A percentile compares a stretch with the other conserved stretches of the same genome.
Conservation (phyloP, 805 yeast genomes). For the Pichia californica region DNA sequence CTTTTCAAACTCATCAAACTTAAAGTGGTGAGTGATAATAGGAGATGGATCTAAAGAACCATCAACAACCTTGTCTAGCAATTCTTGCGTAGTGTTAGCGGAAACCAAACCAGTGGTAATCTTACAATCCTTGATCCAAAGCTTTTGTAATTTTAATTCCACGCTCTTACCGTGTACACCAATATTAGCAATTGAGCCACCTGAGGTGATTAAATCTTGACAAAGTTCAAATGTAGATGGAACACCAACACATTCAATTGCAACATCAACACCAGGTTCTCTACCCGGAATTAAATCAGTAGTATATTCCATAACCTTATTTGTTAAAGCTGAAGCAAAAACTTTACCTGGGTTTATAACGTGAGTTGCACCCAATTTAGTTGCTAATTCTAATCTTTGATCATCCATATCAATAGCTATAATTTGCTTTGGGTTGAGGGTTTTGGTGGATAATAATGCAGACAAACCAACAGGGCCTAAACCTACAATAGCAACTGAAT, state of each 20-base stretch:
- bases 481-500: constrained; percentile 57
- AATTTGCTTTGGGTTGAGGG: constrained; percentile 48
- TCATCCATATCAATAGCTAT: constrained; percentile 57
- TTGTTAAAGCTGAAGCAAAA: constrained; percentile 32
- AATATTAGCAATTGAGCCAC: constrained; percentile 61
- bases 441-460: constrained; percentile 49
- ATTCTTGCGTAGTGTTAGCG: constrained; percentile 36
- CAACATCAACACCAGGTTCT: constrained; percentile 54
- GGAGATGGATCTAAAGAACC: constrained; percentile 40
- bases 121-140: constrained; percentile 40
- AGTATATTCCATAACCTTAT: constrained; percentile 25
- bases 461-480: constrained; percentile 64
- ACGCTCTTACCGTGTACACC: constrained; percentile 46
- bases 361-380: constrained; percentile 54
- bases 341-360: constrained; percentile 45
- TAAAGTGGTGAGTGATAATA: constrained; percentile 56
- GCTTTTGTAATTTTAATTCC: constrained; percentile 35
- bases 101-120: constrained; percentile 46
- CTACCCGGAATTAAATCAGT: constrained; percentile 17
- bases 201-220: constrained; percentile 46
- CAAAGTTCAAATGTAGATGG: constrained; percentile 56
- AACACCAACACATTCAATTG: constrained; percentile 59
- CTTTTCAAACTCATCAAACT: constrained; percentile 46
- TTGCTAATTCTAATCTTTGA: constrained; percentile 50
- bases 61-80: constrained; percentile 31